Evolutionary conservation across 2,329 filamentous ascomycete species (phyloP).

Genomic region (Phyllosticta citribraziliensis): DNA sequence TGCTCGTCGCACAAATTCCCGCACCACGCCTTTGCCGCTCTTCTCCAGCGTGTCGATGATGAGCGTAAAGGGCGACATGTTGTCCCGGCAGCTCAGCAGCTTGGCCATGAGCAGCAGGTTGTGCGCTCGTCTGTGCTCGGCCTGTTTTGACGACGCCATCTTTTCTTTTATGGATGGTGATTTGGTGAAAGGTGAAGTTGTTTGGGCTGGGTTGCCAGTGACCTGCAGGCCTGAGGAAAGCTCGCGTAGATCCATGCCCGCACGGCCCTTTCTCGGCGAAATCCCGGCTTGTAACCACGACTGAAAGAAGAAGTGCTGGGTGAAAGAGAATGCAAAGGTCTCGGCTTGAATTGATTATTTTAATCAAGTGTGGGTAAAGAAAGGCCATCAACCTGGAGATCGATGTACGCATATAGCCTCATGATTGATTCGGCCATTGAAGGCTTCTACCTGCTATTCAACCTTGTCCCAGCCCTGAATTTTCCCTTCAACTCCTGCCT

Average conservation of each 20-base stretch:
- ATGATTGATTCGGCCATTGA: background rate
- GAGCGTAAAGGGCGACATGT: conserved; percentile 76
- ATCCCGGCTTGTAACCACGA: background rate
- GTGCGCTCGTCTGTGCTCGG: conserved; percentile 63
- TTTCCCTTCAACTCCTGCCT: background rate
- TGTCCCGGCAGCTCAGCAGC: conserved; percentile 62
- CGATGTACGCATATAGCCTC: too few species aligned
- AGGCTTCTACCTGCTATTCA: background rate
- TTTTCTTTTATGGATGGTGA: conserved; percentile 4
- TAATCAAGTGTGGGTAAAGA: background rate
- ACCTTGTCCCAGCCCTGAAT: background rate
- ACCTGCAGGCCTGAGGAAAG: background rate
- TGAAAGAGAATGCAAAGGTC: too few species aligned
- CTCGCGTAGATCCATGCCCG: background rate
- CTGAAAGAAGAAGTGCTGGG: too few species aligned
- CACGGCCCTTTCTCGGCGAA: background rate
- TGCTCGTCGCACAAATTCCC: conserved; percentile 66
- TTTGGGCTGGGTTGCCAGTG: background rate
- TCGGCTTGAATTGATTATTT: background rate
- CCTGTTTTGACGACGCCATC: conserved; percentile 15
- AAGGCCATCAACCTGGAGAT: too few species aligned
- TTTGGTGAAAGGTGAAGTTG: background rate
- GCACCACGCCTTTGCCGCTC: conserved; percentile 57
- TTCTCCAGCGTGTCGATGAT: conserved; percentile 81
- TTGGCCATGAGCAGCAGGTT: conserved; percentile 77